Base-by-base conservation (phyloP, 441 rosid species). In the Gossypium schwendimanii region DNA sequence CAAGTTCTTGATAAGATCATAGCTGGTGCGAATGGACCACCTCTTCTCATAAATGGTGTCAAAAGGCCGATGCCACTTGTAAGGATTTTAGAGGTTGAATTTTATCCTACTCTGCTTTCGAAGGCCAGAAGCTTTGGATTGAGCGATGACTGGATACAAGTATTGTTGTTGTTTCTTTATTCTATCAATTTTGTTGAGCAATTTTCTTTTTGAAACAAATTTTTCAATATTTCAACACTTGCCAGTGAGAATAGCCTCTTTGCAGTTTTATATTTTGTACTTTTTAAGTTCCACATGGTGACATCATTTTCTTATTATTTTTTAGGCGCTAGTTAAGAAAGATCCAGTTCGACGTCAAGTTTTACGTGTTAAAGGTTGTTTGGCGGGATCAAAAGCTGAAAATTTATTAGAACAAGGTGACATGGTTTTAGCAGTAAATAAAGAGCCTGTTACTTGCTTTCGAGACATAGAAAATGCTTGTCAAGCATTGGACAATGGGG, bases 301-400 rank as follows among this genome's bases (percentile, higher is more conserved):
- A 12, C 50, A 55, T 31, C 52, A 44, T 17, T 55, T 54, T 31
- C 33, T 17, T 14, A 14, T 57, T 49, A 2, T 81, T 75, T 70
- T 55, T 69, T 83, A 96, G 98, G 91, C 87, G 61, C 92, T 96
- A 61, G 93, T 89, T 57, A 91, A 93, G 85, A 96, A 90, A 79
- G 99, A 96, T 83, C 96, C 97, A 26, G 81, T 90, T 63, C 88
- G 95, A 75, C 87, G 91, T 62, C 98, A 91, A 79, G 93, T 93
- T 78, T 84, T 95, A 62, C 91, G 97, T 17, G 98, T 91, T 53
- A 95, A 93, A 81, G 92, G 97, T 76, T 93, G 99, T 87, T 81
- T 90, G 81, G 98, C 97, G 47, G 97, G 97, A 75, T 95, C 99
- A 71, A 93, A 87, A 77, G 97, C 98, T 75, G 97, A 91, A 80